Evolutionary conservation across 1,139 yeast genomes (phyloP), one percentile per base, ranked within the genome.

Genomic region (Entelexis sorbosivorans): DNA sequence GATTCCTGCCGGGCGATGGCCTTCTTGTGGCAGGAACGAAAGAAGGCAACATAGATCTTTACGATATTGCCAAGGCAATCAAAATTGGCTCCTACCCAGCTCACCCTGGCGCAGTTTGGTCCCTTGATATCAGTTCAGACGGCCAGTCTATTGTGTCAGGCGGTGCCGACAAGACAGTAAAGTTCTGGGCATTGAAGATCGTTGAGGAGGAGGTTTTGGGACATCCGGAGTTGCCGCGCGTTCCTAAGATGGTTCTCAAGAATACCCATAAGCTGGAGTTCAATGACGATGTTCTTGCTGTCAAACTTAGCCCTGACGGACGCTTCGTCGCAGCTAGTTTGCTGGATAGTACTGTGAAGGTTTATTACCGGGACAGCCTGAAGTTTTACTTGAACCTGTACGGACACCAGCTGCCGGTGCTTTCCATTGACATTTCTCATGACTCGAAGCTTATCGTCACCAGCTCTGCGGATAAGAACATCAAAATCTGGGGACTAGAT

Each of bases 401-500:
- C 63, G 99, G 99, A 32, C 99, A 91, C 68, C 93, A 89, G 65
- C 75, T 93, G 56, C 98, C 99, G 0, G 96, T 87, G 1, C 58
- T 66, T 24, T 54, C 59, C 3, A 79, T 93, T 61, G 98, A 91
- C 65, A 88, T 91, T 39, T 84, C 97, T 1, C 73, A 69, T 59
- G 99, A 91, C 65, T 81, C 91, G 38, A 91, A 91, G 65, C 68
- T 91, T 60, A 75, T 91, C 51, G 81, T 89, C 51, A 86, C 97
- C 0, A 85, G 96, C 7, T 87, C 96, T 0, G 98, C 98, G 0
- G 99, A 91, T 69, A 91, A 91, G 67, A 91, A 91, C 67, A 86
- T 91, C 64, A 88, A 93, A 67, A 83, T 91, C 53, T 91, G 99
- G 99, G 99, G 99, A 47, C 72, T 93, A 55, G 98, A 91, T 66